These are phyloP conservation scores for Kwoniella europaea DNA, from an alignment of 768 basidiomycete species.

Conservation along the genomic window DNA sequence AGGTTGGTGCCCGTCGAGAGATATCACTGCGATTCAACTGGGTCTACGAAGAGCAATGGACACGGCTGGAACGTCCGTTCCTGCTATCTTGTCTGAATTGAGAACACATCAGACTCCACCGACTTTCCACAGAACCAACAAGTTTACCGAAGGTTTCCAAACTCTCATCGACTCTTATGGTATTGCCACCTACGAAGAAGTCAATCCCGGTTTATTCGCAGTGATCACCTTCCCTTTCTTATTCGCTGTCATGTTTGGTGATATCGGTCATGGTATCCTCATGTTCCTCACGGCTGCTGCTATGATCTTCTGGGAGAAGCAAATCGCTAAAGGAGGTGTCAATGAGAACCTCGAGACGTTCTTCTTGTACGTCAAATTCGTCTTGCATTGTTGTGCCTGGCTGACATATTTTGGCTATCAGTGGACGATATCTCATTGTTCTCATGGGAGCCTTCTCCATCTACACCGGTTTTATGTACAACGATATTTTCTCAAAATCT, in stretches of 20 bases:
- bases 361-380: conserved; percentile 74
- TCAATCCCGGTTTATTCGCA: conserved; percentile 92
- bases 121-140: conserved; percentile 91
- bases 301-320: conserved; percentile 87
- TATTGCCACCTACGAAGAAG: conserved; percentile 90
- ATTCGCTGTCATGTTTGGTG: conserved; percentile 99
- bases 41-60: conserved; percentile 91
- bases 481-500: conserved; percentile 96
- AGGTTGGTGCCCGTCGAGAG: conserved; percentile 95
- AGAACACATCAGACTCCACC: conserved; percentile 89
- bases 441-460: conserved; percentile 97
- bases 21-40: conserved; percentile 81
- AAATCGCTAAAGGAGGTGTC: conserved; percentile 72
- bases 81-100: conserved; percentile 89
- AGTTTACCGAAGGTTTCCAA: conserved; percentile 96
- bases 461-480: conserved; percentile 97
- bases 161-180: conserved; percentile 98
- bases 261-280: conserved; percentile 92
- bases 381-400: conserved; percentile 34
- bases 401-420: conserved; percentile 53
- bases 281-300: conserved; percentile 74
- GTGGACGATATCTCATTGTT: conserved; percentile 97
- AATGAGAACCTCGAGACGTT: conserved; percentile 87
- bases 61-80: conserved; percentile 87
- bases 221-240: conserved; percentile 90